Base-by-base conservation (phyloP, 2,329 filamentous ascomycete genomes). In the Exophiala phaeomuriformis region DNA sequence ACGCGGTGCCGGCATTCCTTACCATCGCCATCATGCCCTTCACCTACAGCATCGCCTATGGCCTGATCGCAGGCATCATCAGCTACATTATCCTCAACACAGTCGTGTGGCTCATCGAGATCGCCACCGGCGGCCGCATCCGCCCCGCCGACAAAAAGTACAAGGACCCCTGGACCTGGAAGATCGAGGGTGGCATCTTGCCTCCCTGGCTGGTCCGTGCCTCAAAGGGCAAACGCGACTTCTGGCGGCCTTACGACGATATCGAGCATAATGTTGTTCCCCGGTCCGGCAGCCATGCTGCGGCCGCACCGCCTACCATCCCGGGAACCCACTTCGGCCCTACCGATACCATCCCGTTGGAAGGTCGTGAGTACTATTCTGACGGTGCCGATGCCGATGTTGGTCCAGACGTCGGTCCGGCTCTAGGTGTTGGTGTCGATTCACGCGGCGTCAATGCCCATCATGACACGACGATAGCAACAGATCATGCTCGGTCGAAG, bases 21-120 rank as follows among this genome's bases (percentile, higher is more conserved):
- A 90, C 86, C 47, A 85, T 95, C 59, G 82, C 84, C 53, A 72
- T 90, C 56, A 94, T 95, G 89, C 88, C 89, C 0, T 93, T 94
- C 71, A 90, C 86, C 1, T 95, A 93, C 74, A 88, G 83, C 39
- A 93, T 94, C 64, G 87, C 89, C 8, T 87, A 94, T 65, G 89
- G 89, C 45, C 76, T 95, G 10, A 94, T 94, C 62, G 86, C 80
- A 1, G 87, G 88, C 49, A 85, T 94, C 64, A 76, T 84, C 64
- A 82, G 81, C 37, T 94, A 94, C 69, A 84, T 85, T 42, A 66
- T 86, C 59, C 78, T 95, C 70, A 94, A 95, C 71, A 80, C 76
- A 0, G 65, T 77, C 8, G 82, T 88, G 8, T 90, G 80, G 80
- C 53, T 86, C 45, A 70, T 94, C 61, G 82, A 86, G 68, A 77